These are phyloP conservation scores for Hanseniaspora vineae DNA, from an alignment of 805 yeast species.

Conservation along the genomic window DNA sequence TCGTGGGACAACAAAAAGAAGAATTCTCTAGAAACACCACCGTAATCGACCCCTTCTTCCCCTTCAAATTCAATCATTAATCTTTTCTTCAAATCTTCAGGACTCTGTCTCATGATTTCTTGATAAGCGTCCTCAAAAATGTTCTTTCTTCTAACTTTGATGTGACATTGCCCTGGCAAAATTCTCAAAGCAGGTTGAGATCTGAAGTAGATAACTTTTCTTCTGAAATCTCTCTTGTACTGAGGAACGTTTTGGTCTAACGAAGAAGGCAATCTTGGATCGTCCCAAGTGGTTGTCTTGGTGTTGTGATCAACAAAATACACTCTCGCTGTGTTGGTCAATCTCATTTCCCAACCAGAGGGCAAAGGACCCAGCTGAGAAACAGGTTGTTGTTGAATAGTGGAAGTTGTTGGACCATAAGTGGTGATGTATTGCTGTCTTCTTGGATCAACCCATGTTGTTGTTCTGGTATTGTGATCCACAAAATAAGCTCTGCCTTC, in stretches of 20 bases:
- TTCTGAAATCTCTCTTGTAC: constrained; percentile 96
- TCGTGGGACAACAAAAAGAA: constrained; percentile 94
- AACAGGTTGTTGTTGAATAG: constrained; percentile 95
- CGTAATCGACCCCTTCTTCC: constrained; percentile 98
- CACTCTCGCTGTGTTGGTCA: constrained; percentile 96
- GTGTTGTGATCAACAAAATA: constrained; percentile 98
- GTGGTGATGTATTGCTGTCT: constrained; percentile 96
- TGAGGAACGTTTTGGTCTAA: constrained; percentile 98
- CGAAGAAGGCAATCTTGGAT: constrained; percentile 94
- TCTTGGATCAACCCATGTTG: constrained; percentile 99
- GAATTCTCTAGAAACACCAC: constrained; percentile 98
- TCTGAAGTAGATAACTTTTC: constrained; percentile 94
- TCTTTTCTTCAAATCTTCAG: constrained; percentile 94
- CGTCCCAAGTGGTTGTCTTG: constrained; percentile 99
- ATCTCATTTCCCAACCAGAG: constrained; percentile 99
- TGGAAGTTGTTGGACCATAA: constrained; percentile 72
- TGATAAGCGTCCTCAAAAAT: constrained; percentile 96
- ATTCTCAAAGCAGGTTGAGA: constrained; percentile 97
- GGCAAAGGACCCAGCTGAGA: constrained; percentile 97
- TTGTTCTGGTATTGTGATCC: constrained; percentile 98
- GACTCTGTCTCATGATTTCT: constrained; percentile 97
- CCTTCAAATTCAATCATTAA: constrained; percentile 98
- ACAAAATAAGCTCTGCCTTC: constrained; percentile 98
- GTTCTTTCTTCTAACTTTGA: constrained; percentile 92
- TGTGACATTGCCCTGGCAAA: constrained; percentile 96